Percentiles rank a stretch among this genome's conserved stretches.
Evolutionary conservation across 1,139 yeast species (phyloP).

Genomic region (Pichia sp.): DNA sequence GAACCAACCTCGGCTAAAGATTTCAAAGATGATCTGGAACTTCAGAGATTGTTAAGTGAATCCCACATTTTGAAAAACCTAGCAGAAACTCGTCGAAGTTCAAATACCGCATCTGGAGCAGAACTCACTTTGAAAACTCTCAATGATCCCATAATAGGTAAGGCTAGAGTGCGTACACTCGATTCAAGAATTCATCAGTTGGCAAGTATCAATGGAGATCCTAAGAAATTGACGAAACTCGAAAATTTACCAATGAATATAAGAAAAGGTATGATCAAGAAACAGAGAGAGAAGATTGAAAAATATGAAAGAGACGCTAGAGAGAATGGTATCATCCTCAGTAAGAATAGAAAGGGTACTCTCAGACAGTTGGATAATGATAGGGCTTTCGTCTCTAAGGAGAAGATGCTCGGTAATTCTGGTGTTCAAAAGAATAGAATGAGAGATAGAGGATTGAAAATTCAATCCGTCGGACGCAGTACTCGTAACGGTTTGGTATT

Average conservation of each 20-base stretch:
- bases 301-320: slow-evolving; percentile 70
- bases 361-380: slow-evolving; percentile 48
- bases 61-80: slow-evolving; percentile 70
- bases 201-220: slow-evolving; percentile 43
- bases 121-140: slow-evolving; percentile 64
- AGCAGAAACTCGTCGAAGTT: slow-evolving; percentile 17
- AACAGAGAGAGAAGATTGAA: slow-evolving; percentile 44
- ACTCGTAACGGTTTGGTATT: slow-evolving; percentile 81
- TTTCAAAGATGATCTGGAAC: slow-evolving; percentile 49
- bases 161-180: slow-evolving; percentile 67
- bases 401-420: slow-evolving; percentile 55
- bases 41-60: slow-evolving; percentile 76
- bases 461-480: slow-evolving; percentile 63
- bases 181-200: slow-evolving; percentile 56
- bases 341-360: slow-evolving; percentile 58
- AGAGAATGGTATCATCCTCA: slow-evolving; percentile 80
- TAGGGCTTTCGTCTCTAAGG: slow-evolving; percentile 42
- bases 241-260: slow-evolving; percentile 86
- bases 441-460: slow-evolving; percentile 75
- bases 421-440: slow-evolving; percentile 23
- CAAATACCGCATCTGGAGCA: slow-evolving; percentile 56
- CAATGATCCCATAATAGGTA: slow-evolving; percentile 73
- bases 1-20: slow-evolving; percentile 24
- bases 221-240: slow-evolving; percentile 32
- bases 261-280: slow-evolving; percentile 73